These are phyloP conservation scores for Besnoitia besnoiti DNA, from an alignment of 169 alveolate genomes.

Conservation along the genomic window DNA sequence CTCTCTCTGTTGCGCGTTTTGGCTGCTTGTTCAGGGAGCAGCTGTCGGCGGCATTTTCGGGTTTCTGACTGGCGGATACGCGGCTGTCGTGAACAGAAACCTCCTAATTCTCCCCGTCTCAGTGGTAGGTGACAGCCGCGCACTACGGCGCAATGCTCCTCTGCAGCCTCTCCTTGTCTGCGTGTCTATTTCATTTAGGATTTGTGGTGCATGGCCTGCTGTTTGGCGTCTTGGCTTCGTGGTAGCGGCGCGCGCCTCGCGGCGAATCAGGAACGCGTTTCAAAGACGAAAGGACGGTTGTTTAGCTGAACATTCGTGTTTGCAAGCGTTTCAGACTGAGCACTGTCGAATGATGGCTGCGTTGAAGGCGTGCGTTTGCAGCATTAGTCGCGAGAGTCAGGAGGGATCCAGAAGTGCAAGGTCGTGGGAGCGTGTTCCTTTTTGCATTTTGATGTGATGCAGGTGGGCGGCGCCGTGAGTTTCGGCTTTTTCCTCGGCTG, in stretches of 20 bases:
- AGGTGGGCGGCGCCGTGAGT: conserved; percentile 79
- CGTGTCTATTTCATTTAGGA: background rate
- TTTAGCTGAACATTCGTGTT: too few relatives aligned
- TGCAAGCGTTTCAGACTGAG: too few relatives aligned
- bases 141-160: too few relatives aligned
- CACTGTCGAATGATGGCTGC: too few relatives aligned
- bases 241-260: too few relatives aligned
- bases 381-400: too few relatives aligned
- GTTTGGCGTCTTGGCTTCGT: too few relatives aligned
- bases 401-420: too few relatives aligned
- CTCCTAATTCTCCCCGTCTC: conserved; percentile 85
- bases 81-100: conserved; percentile 83
- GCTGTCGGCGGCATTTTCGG: conserved; percentile 93
- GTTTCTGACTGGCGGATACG: conserved; percentile 86
- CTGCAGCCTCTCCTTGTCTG: background rate
- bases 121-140: conserved; percentile 71
- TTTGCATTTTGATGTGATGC: background rate
- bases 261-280: too few relatives aligned
- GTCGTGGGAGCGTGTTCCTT: too few relatives aligned
- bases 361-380: too few relatives aligned
- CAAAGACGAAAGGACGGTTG: too few relatives aligned
- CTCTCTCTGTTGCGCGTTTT: background rate
- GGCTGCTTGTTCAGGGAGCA: conserved; percentile 79
- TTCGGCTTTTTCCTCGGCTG: conserved; percentile 79
- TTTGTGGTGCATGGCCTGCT: background rate